These are phyloP conservation scores for Astragalus membranaceus DNA, from an alignment of 306 rosid genomes.

Conservation along the genomic window DNA sequence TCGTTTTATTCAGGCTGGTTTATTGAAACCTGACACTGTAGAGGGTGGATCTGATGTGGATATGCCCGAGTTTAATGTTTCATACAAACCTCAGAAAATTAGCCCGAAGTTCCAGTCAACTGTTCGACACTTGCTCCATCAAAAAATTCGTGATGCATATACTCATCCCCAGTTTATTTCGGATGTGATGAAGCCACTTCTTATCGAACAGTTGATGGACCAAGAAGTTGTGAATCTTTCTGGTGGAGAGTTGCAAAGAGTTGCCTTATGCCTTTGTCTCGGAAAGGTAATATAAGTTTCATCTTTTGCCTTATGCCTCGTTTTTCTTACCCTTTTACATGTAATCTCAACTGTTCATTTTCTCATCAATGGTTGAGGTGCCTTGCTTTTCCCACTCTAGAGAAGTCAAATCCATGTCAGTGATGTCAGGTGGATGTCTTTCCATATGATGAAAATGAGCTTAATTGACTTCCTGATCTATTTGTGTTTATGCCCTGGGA, in stretches of 20 bases:
- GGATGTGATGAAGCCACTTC: conserved; percentile 98
- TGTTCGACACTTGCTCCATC: conserved; percentile 76
- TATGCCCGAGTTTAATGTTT: conserved; percentile 93
- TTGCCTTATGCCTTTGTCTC: conserved; percentile 89
- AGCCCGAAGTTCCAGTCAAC: conserved; percentile 79
- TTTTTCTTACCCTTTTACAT: not conserved
- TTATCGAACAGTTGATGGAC: conserved; percentile 95
- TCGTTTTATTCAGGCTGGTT: conserved; percentile 71
- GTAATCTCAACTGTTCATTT: not conserved
- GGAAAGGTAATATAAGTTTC: conserved; percentile 69
- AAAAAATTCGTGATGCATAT: conserved; percentile 76
- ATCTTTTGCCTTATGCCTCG: not conserved
- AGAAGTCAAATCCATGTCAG: not conserved
- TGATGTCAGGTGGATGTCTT: not conserved
- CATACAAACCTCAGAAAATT: conserved; percentile 98
- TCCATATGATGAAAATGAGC: not conserved
- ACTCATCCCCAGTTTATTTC: conserved; percentile 92
- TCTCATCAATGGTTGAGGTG: not conserved
- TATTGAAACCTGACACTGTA: conserved; percentile 72
- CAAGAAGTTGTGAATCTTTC: conserved; percentile 96
- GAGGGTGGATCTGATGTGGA: conserved; percentile 72
- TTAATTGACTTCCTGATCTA: not conserved
- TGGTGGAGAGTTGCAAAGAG: conserved; percentile 99
- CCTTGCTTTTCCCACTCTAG: not conserved
- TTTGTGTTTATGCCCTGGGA: not conserved